Evolutionary conservation across 1,284 basidiomycete genomes (phyloP).

Genomic region (Moniliella sp.): DNA sequence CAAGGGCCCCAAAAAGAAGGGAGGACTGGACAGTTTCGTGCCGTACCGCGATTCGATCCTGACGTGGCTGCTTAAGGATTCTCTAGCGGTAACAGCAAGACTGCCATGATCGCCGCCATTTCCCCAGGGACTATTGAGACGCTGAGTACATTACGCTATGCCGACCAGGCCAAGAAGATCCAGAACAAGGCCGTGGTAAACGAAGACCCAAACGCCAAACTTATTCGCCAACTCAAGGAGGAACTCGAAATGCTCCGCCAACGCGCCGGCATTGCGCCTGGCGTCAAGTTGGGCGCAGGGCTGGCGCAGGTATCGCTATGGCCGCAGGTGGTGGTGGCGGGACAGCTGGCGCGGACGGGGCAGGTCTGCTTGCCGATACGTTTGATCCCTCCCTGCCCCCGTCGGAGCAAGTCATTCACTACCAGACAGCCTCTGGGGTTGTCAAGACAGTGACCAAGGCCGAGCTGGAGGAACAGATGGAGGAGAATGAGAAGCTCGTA

Average conservation of each 20-base stretch:
- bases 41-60: slow-evolving; percentile 26
- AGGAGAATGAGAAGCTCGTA: slow-evolving; percentile 91
- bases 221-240: slow-evolving; percentile 92
- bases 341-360: slow-evolving; percentile 38
- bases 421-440: slow-evolving; percentile 73
- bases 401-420: slow-evolving; percentile 83
- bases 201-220: slow-evolving; percentile 94
- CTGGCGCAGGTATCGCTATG: no score
- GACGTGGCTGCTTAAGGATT: slow-evolving; percentile 36
- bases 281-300: no score
- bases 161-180: slow-evolving; percentile 92
- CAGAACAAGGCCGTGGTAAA: slow-evolving; percentile 98
- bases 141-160: slow-evolving; percentile 76
- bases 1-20: slow-evolving; percentile 13
- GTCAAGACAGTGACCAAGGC: slow-evolving; percentile 89
- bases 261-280: slow-evolving; percentile 10
- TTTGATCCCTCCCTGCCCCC: slow-evolving; percentile 76
- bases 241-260: slow-evolving; percentile 49
- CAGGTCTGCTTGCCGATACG: no score
- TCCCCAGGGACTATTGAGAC: slow-evolving; percentile 95
- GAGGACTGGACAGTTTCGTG: slow-evolving; percentile 17
- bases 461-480: slow-evolving; percentile 84
- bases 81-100: slow-evolving; percentile 32
- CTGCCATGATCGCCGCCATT: slow-evolving; percentile 64
- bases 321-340: slow-evolving; percentile 37